Evolutionary conservation across 2,329 filamentous ascomycete genomes (phyloP), one percentile per base, ranked within the genome.

Genomic region (Zarea fungicola): DNA sequence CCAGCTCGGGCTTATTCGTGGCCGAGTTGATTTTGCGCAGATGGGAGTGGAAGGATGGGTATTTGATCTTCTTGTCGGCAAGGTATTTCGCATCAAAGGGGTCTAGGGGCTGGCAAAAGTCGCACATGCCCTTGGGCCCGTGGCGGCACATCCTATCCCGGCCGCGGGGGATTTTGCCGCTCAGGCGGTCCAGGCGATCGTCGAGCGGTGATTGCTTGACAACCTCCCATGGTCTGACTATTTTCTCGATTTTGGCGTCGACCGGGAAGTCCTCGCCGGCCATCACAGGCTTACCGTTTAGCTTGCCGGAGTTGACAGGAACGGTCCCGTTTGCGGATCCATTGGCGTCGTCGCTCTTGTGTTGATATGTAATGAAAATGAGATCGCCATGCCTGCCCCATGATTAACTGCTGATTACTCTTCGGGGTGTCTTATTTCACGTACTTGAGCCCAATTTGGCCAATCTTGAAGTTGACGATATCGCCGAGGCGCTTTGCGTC

Each of bases 101-200:
- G 62, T 99, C 93, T 43, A 97, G 72, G 0, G 95, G 95, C 81
- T 95, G 95, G 72, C 93, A 99, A 70, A 96, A 95, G 70, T 99
- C 93, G 68, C 93, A 99, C 93, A 99, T 99, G 65, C 93, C 93
- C 70, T 96, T 97, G 44, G 87, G 84, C 1, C 92, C 92, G 65
- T 99, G 93, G 54, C 89, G 85, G 72, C 93, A 99, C 90, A 99
- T 93, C 64, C 87, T 88, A 64, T 95, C 89, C 51, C 78, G 78
- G 53, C 79, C 79, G 54, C 91, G 77, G 18, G 81, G 73, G 44
- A 96, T 96, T 72, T 96, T 99, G 56, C 93, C 93, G 74, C 93
- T 85, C 56, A 84, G 78, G 69, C 82, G 89, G 67, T 99, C 93
- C 62, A 99, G 72, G 49, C 79, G 75, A 63, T 99, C 85, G 63